Base-by-base conservation (phyloP, 2,329 filamentous ascomycete genomes). In the Clonostachys chloroleuca region DNA sequence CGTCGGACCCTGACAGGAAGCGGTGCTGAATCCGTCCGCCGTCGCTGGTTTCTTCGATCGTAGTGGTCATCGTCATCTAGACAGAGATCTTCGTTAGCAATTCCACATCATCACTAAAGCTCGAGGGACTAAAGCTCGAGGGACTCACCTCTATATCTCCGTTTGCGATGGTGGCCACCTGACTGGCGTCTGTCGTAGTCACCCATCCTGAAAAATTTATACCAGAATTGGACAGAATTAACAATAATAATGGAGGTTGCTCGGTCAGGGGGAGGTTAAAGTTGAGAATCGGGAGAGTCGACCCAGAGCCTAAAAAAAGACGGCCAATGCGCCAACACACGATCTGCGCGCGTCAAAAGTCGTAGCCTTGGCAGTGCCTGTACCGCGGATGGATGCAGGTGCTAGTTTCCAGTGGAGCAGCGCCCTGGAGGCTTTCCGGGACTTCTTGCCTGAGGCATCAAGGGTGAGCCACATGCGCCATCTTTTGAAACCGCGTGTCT, bases 11-110 rank as follows among this genome's bases (percentile, higher is more conserved):
- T 84, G 44, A 85, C 81, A 34, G 82, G 79, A 13, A 85, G 73
- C 6, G 89, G 87, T 53, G 73, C 69, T 13, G 86, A 83, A 60
- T 92, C 85, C 57, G 84, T 84, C 61, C 88, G 81, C 56, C 87
- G 80, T 53, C 88, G 83, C 63, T 86, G 87, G 24, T 82, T 80
- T 56, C 87, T 81, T 58, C 84, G 80, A 60, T 92, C 87, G 58
- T 83, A 80, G 49, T 91, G 84, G 57, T 95, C 87, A 55, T 94
- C 87, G 54, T 94, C 88, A 48, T 68, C 67, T 71, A 52, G n/a
- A 43, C 34, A 43, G 17, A 39, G 14, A 18, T 6, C 6, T 39
- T 18, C 17, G 8, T 39, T 18, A 39, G 36, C 17, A 13, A 46
- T 44, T 40, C 53, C 44, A 55, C 47, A 36, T 49, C 35, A 35